Base-by-base conservation (phyloP, 23 red algal species). In the Chondrus crispus region DNA sequence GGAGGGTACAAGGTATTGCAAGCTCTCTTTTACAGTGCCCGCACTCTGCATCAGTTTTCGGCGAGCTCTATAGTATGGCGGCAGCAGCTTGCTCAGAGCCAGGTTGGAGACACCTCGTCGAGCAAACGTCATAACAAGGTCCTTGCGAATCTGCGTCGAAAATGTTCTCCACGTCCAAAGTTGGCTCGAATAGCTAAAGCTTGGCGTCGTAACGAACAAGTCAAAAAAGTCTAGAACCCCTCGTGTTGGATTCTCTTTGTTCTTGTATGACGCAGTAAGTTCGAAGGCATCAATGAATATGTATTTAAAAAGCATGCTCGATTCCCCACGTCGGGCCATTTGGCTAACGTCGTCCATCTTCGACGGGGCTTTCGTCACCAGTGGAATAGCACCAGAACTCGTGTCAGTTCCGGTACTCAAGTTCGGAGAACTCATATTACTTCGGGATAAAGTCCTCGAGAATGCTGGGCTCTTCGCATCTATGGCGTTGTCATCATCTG, bases 101-200 rank as follows among this genome's bases (percentile, higher is more conserved):
- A 88, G 84, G 74, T 94, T 94, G n/a, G 92, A 94, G 9, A 82
- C 92, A 49, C 82, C 92, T 54, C 92, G 44, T 39, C 55, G 68
- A 3, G 84, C 82, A 48, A 94, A 87, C 49, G 92, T 87, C 73
- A 88, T 82, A 5, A 88, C 74, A 46, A 94, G 63, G 30, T 94
- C 92, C 38, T 88, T 79, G 9, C 84, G 82, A 55, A 98, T 66
- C 45, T 94, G 92, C 40, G 84, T 77, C 7, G 89, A 82, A 36
- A 98, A 95, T 60, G 88, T 76, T 78, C 87, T 92, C 96, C 96
- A 98, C 39, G 96, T 80, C 96, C 96, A 98, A 44, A 95, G 69
- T 47, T 94, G 81, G 32, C 82, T 89, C 19, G 84, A 91, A 78
- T 98, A 98, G 77, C 93, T 98, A 19, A 81, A 82, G 47, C 85